phyloP scores from a whole-genome alignment of 345 rosid species.

The Gossypium turneri region DNA sequence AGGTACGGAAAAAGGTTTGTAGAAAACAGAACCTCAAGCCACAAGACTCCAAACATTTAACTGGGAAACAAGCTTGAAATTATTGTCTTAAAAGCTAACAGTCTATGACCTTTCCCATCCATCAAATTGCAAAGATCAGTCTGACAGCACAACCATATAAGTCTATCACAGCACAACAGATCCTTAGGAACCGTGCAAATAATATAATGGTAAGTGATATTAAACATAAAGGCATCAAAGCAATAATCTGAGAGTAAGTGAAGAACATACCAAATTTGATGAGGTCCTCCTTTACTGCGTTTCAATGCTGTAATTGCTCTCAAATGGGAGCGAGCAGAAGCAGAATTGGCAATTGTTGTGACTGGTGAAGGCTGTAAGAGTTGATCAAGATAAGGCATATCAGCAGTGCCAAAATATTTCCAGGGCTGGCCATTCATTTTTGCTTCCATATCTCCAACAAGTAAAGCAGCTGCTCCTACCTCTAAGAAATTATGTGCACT shows the following conservation, averaged over 20 bases:
- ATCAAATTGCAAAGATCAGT: not conserved
- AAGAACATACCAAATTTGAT: slow-evolving; percentile 68
- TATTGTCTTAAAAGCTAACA: not conserved
- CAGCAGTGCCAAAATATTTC: slow-evolving; percentile 85
- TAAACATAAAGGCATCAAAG: slow-evolving; percentile 16
- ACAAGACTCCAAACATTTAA: not conserved
- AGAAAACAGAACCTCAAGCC: not conserved
- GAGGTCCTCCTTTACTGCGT: slow-evolving; percentile 76
- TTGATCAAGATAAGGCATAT: slow-evolving; percentile 94
- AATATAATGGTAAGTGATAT: not conserved
- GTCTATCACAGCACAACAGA: slow-evolving; percentile 8
- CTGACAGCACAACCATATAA: not conserved
- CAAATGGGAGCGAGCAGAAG: slow-evolving; percentile 71
- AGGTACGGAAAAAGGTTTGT: not conserved
- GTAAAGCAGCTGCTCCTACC: slow-evolving; percentile 94
- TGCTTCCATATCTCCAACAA: slow-evolving; percentile 91
- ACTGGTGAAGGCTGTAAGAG: slow-evolving; percentile 85
- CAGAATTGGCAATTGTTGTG: slow-evolving; percentile 65
- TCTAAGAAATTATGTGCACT: slow-evolving; percentile 72
- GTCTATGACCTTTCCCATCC: not conserved
- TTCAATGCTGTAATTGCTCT: slow-evolving; percentile 88
- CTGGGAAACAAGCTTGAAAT: not conserved
- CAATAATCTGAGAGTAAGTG: slow-evolving; percentile 20
- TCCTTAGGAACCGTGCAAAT: not conserved
- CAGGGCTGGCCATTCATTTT: slow-evolving; percentile 90